A percentile compares a stretch with the other conserved stretches of the same genome.
Conservation (phyloP, 208 protist genomes). For the Leishmania lainsoni region DNA sequence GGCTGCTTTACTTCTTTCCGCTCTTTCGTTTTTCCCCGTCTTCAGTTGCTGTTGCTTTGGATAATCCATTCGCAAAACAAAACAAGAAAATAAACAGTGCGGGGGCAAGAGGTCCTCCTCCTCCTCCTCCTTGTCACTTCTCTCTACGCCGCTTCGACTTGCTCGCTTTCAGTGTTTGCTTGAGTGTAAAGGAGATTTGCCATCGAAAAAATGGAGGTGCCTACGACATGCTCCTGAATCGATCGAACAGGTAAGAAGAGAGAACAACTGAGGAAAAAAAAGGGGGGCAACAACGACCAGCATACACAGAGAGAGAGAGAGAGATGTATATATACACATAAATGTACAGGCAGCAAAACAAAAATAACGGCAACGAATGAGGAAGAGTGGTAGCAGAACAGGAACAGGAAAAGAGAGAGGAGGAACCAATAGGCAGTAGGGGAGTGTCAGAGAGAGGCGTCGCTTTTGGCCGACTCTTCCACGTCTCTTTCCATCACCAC, state of each 20-base stretch:
- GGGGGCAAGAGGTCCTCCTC: background rate
- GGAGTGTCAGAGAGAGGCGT: background rate
- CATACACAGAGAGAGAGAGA: background rate
- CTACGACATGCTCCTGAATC: background rate
- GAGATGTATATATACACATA: background rate
- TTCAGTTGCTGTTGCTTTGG: background rate
- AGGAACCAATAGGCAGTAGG: background rate
- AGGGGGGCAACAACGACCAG: background rate
- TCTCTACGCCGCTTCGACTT: background rate
- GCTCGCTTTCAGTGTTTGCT: too few relatives aligned
- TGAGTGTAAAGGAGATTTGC: background rate
- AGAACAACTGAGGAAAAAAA: background rate
- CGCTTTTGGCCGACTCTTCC: background rate
- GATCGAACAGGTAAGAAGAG: background rate
- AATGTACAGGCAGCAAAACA: background rate
- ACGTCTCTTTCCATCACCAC: background rate
- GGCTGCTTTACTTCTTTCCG: background rate
- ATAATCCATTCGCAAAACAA: background rate
- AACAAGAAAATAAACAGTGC: background rate
- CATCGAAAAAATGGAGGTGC: background rate
- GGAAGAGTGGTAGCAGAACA: background rate
- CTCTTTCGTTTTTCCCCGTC: background rate
- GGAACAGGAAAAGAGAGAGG: background rate
- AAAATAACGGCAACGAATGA: background rate
- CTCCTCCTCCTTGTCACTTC: background rate